phyloP scores from a whole-genome alignment of 345 rosid species.

The Brassica nigra region DNA sequence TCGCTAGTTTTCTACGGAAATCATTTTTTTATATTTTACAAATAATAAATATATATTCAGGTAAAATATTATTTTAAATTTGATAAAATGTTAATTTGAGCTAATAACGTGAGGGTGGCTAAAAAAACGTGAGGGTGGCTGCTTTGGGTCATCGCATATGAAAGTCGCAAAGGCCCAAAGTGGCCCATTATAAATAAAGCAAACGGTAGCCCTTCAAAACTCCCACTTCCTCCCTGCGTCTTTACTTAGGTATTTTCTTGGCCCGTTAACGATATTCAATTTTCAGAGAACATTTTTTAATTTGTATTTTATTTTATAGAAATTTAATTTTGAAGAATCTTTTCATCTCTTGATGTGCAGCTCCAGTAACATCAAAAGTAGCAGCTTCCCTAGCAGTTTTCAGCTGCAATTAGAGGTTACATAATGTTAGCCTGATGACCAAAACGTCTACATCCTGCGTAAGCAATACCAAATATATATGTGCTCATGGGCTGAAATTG shows the following conservation, averaged over 20 bases:
- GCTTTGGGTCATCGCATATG: neutral
- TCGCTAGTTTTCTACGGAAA: neutral
- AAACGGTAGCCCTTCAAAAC: neutral
- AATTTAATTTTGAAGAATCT: too few species aligned
- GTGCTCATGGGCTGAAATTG: neutral
- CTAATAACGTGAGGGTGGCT: neutral
- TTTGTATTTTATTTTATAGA: too few species aligned
- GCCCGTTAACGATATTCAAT: too few species aligned
- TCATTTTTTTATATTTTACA: too few species aligned
- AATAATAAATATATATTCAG: neutral
- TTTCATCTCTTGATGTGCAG: neutral
- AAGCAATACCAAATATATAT: neutral
- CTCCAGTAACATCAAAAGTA: slow-evolving; percentile 54
- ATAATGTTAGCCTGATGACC: too few species aligned
- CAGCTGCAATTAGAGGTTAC: slow-evolving; percentile 46
- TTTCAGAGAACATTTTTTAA: too few species aligned
- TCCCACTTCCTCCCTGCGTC: neutral
- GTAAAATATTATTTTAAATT: neutral
- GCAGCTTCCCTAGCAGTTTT: slow-evolving; percentile 80
- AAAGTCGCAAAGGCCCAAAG: neutral
- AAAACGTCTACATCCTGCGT: too few species aligned
- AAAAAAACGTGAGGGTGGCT: neutral
- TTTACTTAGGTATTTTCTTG: neutral
- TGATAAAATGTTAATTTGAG: neutral
- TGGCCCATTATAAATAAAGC: neutral